A percentile compares a stretch with the other conserved stretches of the same genome.
Conservation (phyloP, 805 yeast genomes). For the Schwanniomyces polymorphus region DNA sequence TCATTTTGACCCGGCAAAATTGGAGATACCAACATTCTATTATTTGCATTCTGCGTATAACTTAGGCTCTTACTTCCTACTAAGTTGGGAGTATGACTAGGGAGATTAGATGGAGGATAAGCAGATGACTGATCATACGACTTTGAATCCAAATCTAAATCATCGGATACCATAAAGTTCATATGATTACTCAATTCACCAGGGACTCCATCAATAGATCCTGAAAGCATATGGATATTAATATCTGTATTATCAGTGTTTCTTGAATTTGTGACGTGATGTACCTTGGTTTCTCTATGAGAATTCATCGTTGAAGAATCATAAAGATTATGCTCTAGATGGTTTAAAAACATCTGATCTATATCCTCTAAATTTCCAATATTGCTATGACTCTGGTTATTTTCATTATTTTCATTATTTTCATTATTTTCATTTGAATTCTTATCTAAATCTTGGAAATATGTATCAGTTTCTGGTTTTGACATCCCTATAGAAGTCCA, state of each 20-base stretch:
- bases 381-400: not conserved
- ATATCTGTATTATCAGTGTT: not conserved
- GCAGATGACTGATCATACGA: conserved; percentile 18
- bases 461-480: conserved; percentile 9
- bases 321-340: conserved; percentile 28
- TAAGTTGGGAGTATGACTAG: conserved; percentile 24
- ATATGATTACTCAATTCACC: conserved; percentile 14
- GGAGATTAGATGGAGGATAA: conserved; percentile 22
- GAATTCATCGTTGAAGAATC: conserved; percentile 7
- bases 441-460: conserved; percentile 14
- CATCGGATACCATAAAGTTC: conserved; percentile 23
- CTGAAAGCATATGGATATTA: not conserved
- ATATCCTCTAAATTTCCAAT: conserved; percentile 18
- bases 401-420: not conserved
- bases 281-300: not conserved
- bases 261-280: not conserved
- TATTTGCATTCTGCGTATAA: not conserved
- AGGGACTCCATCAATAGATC: not conserved
- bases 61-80: conserved; percentile 10
- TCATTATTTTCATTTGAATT: conserved; percentile 2
- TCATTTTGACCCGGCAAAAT: conserved; percentile 43
- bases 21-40: conserved; percentile 27
- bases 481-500: not conserved
- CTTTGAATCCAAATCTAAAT: conserved; percentile 7
- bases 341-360: conserved; percentile 27